phyloP scores from a whole-genome alignment of 2,329 filamentous ascomycete species.

The Claviceps spartinae region DNA sequence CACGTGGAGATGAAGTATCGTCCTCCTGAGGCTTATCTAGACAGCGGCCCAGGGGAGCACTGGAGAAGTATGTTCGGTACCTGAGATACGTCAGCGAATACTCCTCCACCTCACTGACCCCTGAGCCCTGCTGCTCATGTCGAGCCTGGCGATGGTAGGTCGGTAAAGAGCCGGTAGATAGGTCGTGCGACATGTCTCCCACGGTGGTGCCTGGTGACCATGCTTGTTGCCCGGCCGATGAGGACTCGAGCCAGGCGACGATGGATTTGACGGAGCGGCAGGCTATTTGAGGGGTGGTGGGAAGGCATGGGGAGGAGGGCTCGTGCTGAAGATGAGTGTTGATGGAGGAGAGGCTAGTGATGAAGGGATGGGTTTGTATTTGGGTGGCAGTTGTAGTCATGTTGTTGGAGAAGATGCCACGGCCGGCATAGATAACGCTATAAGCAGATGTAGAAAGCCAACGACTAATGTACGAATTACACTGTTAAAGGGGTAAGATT shows the following conservation, averaged over 20 bases:
- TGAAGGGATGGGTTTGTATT: slow-evolving; percentile 10
- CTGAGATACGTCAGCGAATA: slow-evolving; percentile 20
- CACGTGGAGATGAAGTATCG: too few species aligned
- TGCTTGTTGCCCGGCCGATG: slow-evolving; percentile 5
- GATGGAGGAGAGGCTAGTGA: slow-evolving; percentile 18
- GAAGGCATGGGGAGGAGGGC: neutral
- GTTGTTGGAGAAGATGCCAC: neutral
- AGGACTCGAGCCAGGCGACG: slow-evolving; percentile 18
- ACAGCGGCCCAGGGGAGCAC: slow-evolving; percentile 17
- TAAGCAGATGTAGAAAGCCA: neutral
- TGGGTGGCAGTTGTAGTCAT: slow-evolving; percentile 9
- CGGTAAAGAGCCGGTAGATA: slow-evolving; percentile 2
- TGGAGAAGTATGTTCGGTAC: slow-evolving; percentile 19
- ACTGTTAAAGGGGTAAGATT: neutral
- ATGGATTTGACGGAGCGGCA: slow-evolving; percentile 18
- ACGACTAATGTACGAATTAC: neutral
- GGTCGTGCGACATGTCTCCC: neutral
- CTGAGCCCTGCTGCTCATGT: neutral
- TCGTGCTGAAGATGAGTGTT: slow-evolving; percentile 10
- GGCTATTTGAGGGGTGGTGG: neutral
- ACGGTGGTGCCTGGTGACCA: neutral
- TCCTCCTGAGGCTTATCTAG: slow-evolving; percentile 11
- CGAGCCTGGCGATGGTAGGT: neutral
- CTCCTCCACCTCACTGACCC: slow-evolving; percentile 13
- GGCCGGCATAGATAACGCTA: neutral